Percentiles rank a stretch among this genome's conserved stretches.
Conservation (phyloP, 2,329 filamentous ascomycete species). For the Verticillium albo-atrum region DNA sequence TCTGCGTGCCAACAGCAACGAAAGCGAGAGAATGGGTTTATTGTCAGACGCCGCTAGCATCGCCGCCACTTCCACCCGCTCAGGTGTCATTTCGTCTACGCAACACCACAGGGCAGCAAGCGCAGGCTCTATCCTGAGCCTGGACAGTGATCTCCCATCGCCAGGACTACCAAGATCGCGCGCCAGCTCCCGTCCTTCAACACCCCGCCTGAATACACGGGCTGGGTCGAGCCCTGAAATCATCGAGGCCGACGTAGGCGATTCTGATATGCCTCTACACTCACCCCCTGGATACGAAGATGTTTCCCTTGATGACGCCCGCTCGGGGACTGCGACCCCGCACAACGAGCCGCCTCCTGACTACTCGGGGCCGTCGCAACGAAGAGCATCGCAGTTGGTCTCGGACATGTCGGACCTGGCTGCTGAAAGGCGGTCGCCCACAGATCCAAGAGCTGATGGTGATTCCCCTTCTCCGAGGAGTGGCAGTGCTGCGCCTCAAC, state of each 20-base stretch:
- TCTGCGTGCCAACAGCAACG: conserved; percentile 66
- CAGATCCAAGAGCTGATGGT: conserved; percentile 11
- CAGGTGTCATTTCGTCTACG: conserved; percentile 24
- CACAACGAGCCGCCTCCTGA: conserved; percentile 46
- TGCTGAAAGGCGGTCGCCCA: conserved; percentile 1
- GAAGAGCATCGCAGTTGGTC: conserved; percentile 7
- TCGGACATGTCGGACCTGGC: conserved; percentile 14
- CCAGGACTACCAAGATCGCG: conserved; percentile 32
- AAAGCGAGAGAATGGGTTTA: conserved; percentile 68
- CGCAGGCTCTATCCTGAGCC: conserved; percentile 51
- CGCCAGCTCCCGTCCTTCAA: conserved; percentile 37
- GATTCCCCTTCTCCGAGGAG: conserved; percentile 2
- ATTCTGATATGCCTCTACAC: conserved; percentile 36
- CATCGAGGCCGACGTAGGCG: conserved; percentile 46
- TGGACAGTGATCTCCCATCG: conserved; percentile 41
- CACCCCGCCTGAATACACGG: conserved; percentile 31
- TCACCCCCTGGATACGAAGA: conserved; percentile 52
- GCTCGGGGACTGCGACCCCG: conserved; percentile 33
- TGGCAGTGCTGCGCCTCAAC: conserved; percentile 31
- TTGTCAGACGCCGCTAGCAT: conserved; percentile 69
- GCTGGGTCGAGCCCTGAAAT: conserved; percentile 50
- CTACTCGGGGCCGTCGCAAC: conserved; percentile 37
- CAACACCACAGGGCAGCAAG: conserved; percentile 41
- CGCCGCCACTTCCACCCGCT: conserved; percentile 27
- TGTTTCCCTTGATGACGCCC: conserved; percentile 36